Evolutionary conservation across 257 asterid species (phyloP), one percentile per base, ranked within the genome.

Genomic region (Solanum stenotomum): DNA sequence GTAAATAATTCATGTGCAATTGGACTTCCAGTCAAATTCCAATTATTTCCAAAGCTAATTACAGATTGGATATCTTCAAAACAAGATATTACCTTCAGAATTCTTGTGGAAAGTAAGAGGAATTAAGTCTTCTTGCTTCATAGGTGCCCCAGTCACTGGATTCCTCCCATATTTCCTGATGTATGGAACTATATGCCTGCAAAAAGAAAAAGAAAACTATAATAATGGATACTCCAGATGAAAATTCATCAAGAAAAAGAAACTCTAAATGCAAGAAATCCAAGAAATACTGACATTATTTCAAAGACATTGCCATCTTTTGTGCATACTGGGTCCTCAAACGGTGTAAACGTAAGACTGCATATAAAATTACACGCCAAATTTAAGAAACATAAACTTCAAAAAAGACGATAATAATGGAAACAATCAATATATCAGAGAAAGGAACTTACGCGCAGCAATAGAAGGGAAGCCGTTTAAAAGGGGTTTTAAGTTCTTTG

Each of bases 281-380:
- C 38, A 40, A 13, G 22, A 5, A 89, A 72, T 49, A 89, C 98
- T 92, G 20, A 96, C 99, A 95, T 89, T 29, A 96, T 88, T 3
- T 96, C 99, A 88, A 97, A 97, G 34, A 97, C 98, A 86, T 89
- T 93, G 90, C 99, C 99, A 91, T 96, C 99, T 35, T 91, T 91
- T 16, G 99, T 95, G 94, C 99, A 97, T 27, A 94, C 98, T 0
- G 99, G 95, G 42, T 90, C 98, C 88, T 95, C 98, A 46, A 97
- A 97, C 78, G 98, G 99, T 27, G 98, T 96, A 89, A 97, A 97
- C n/a, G 99, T 96, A 67, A 97, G 95, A 29, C 99, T 97, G 97
- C 95, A 87, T 42, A 33, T 71, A 8, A 8, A 91, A 42, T 18
- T 25, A 82, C 18, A 82, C 29, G 6, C 27, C 31, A 46, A 29